Conservation (phyloP, 805 yeast species). For the Yamadazyma tumulicola region DNA sequence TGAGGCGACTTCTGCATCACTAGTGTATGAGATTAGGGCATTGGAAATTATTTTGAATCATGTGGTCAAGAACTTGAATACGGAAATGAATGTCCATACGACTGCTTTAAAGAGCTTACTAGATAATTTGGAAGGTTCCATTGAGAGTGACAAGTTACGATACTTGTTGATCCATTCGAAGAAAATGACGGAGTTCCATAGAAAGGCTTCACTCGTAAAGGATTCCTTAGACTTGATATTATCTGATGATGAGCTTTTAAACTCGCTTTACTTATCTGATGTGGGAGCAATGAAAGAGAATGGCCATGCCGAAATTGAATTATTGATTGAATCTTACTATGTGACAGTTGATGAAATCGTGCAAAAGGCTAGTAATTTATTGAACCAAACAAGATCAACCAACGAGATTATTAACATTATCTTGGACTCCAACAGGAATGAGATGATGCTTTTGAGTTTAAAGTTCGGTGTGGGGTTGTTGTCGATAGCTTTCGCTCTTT, state of each 20-base stretch:
- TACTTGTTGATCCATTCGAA: slow-evolving; percentile 81
- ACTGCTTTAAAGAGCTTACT: slow-evolving; percentile 73
- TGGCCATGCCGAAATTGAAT: slow-evolving; percentile 85
- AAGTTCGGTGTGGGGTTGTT: slow-evolving; percentile 79
- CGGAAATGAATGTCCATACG: slow-evolving; percentile 83
- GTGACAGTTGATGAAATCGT: slow-evolving; percentile 92
- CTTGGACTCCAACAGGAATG: slow-evolving; percentile 89
- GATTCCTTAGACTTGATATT: slow-evolving; percentile 81
- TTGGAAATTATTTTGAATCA: slow-evolving; percentile 81
- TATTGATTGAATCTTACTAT: slow-evolving; percentile 86
- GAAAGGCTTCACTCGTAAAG: slow-evolving; percentile 77
- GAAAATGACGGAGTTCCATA: slow-evolving; percentile 76
- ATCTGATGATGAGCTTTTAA: slow-evolving; percentile 84
- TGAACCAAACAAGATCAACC: slow-evolving; percentile 83
- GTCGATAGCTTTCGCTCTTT: slow-evolving; percentile 76
- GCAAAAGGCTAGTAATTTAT: slow-evolving; percentile 75
- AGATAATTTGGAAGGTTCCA: slow-evolving; percentile 73
- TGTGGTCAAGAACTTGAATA: slow-evolving; percentile 71
- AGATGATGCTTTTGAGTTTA: slow-evolving; percentile 82
- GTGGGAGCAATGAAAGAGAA: slow-evolving; percentile 38
- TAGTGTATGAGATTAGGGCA: slow-evolving; percentile 90
- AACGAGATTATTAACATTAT: slow-evolving; percentile 94
- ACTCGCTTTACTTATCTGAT: slow-evolving; percentile 75
- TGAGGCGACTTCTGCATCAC: slow-evolving; percentile 6
- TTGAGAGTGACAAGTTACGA: slow-evolving; percentile 75